phyloP scores from a whole-genome alignment of 768 basidiomycete genomes.

The Mycena haematopus region DNA sequence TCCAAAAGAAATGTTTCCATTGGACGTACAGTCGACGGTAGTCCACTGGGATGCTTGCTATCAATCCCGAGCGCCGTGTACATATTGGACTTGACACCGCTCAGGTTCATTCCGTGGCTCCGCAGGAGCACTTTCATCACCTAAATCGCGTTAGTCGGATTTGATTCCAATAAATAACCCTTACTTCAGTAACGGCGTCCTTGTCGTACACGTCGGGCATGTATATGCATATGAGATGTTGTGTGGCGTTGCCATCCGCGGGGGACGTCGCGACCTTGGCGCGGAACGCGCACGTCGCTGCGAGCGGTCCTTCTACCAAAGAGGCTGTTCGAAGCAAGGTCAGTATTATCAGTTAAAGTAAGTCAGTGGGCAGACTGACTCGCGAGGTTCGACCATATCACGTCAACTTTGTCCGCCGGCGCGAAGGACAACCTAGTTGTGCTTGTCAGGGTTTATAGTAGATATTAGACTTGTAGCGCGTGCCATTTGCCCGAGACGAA shows the following conservation, averaged over 20 bases:
- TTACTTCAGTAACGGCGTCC: conserved; percentile 59
- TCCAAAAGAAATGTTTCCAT: not conserved
- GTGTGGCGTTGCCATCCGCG: conserved; percentile 47
- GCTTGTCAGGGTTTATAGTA: conserved; percentile 7
- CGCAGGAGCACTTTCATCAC: conserved; percentile 73
- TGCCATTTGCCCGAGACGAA: conserved; percentile 76
- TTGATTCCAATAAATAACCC: not conserved
- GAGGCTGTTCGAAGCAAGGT: conserved; percentile 51
- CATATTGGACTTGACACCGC: conserved; percentile 74
- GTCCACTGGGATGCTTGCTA: conserved; percentile 78
- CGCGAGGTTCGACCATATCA: conserved; percentile 66
- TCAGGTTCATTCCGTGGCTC: conserved; percentile 68
- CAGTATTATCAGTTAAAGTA: not conserved
- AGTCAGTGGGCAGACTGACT: conserved; percentile 45
- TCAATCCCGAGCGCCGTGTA: conserved; percentile 72
- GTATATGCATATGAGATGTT: conserved; percentile 76
- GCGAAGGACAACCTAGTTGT: conserved; percentile 68
- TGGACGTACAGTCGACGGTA: conserved; percentile 66
- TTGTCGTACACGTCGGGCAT: conserved; percentile 76
- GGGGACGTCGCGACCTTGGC: conserved; percentile 75
- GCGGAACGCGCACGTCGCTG: conserved; percentile 58
- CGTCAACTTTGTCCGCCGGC: conserved; percentile 64
- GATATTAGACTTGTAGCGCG: not conserved
- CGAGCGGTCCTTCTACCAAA: conserved; percentile 65
- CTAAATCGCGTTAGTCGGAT: conserved; percentile 38